Conservation (phyloP, 805 yeast genomes). For the Kazachstania viticola region DNA sequence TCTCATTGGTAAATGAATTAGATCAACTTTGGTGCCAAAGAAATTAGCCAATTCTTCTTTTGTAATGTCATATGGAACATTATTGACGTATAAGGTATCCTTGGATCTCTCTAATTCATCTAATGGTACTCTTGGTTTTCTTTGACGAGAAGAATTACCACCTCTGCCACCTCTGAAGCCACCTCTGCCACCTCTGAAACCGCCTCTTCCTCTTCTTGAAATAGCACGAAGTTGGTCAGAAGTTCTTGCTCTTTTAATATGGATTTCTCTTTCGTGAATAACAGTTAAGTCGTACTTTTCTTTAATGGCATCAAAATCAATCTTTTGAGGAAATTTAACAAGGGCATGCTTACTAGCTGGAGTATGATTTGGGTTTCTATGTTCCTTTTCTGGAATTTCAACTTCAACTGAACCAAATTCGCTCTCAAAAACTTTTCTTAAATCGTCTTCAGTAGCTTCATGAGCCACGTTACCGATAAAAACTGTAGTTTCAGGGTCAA, state of each 20-base stretch:
- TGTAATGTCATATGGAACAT: conserved; percentile 49
- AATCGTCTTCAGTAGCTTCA: conserved; percentile 21
- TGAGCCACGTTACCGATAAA: conserved; percentile 25
- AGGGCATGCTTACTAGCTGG: conserved; percentile 24
- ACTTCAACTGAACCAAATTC: conserved; percentile 22
- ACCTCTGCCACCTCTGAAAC: conserved; percentile 6
- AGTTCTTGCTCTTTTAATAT: conserved; percentile 21
- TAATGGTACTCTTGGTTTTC: conserved; percentile 26
- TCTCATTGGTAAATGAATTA: conserved; percentile 43
- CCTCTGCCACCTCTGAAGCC: conserved; percentile 10
- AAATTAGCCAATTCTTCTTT: conserved; percentile 44
- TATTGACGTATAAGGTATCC: conserved; percentile 51
- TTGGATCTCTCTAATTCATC: conserved; percentile 30
- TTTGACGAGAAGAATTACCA: conserved; percentile 9
- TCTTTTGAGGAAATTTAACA: conserved; percentile 21
- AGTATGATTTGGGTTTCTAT: conserved; percentile 13
- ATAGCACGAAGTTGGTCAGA: conserved; percentile 7
- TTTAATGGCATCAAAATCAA: conserved; percentile 23
- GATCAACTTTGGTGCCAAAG: conserved; percentile 38
- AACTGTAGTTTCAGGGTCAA: conserved; percentile 26
- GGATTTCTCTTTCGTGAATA: conserved; percentile 24
- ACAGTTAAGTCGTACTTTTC: conserved; percentile 21
- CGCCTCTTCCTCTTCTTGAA: conserved; percentile 7
- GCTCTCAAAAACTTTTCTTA: conserved; percentile 15
- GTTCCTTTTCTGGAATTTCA: conserved; percentile 19